Percentiles rank a stretch among this genome's conserved stretches.
Evolutionary conservation across 1,139 yeast genomes (phyloP).

Genomic region (Diutina rugosa): DNA sequence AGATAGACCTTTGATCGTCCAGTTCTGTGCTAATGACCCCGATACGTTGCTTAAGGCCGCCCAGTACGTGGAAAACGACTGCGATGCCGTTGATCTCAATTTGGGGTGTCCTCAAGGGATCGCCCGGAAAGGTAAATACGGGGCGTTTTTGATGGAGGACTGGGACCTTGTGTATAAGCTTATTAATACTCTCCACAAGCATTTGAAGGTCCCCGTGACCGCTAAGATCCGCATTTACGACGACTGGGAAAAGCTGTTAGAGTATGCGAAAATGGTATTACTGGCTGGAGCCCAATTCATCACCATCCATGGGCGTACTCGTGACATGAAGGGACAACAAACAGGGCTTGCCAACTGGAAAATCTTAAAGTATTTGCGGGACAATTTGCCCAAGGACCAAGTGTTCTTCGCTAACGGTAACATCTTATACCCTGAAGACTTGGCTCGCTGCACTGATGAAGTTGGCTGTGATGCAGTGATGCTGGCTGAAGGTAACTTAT

Average conservation of each 20-base stretch:
- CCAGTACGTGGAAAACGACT: conserved; percentile 58
- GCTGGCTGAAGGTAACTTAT: conserved; percentile 94
- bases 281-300: conserved; percentile 92
- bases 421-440: conserved; percentile 71
- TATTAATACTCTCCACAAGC: conserved; percentile 59
- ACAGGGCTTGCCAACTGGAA: conserved; percentile 96
- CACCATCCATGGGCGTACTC: conserved; percentile 89
- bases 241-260: conserved; percentile 70
- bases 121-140: conserved; percentile 89
- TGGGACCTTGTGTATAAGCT: conserved; percentile 74
- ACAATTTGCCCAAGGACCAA: conserved; percentile 68
- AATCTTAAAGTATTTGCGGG: conserved; percentile 58
- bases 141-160: conserved; percentile 93
- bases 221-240: conserved; percentile 91
- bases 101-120: conserved; percentile 98
- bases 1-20: conserved; percentile 83
- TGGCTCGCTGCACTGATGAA: conserved; percentile 48
- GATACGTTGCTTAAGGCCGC: conserved; percentile 77
- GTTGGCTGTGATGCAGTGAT: conserved; percentile 82
- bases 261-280: conserved; percentile 84
- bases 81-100: conserved; percentile 94
- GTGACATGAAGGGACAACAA: conserved; percentile 95
- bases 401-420: conserved; percentile 94
- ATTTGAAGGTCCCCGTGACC: conserved; percentile 78
- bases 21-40: conserved; percentile 94